Conservation (phyloP, 2,329 filamentous ascomycete species). For the Epichloe gansuensis region DNA sequence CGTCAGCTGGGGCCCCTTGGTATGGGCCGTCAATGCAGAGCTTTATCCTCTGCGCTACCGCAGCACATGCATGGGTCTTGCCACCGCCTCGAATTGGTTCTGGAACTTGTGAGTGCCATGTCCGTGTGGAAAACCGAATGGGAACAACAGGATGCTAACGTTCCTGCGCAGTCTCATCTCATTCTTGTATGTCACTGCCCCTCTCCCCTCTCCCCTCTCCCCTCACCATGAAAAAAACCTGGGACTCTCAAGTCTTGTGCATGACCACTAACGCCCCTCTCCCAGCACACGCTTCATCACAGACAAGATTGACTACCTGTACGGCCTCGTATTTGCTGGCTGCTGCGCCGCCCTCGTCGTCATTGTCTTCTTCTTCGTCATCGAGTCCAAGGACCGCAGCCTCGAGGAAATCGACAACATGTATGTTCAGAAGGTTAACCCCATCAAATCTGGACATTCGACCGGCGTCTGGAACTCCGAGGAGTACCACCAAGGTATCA, state of each 20-base stretch:
- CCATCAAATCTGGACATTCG: conserved; percentile 27
- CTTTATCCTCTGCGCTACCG: conserved; percentile 49
- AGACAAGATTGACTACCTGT: conserved; percentile 54
- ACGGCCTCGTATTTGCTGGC: conserved; percentile 59
- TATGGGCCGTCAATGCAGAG: conserved; percentile 55
- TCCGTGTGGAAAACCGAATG: background rate
- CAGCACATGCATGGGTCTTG: conserved; percentile 41
- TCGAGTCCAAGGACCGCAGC: conserved; percentile 58
- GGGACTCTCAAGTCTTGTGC: background rate
- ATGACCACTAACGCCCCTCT: conserved; percentile 11
- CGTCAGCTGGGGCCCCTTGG: conserved; percentile 58
- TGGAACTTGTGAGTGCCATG: conserved; percentile 44
- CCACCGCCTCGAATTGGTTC: conserved; percentile 48
- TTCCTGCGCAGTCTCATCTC: conserved; percentile 24
- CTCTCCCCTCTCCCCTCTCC: background rate
- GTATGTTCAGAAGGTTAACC: conserved; percentile 46
- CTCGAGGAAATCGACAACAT: conserved; percentile 70
- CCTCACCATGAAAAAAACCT: background rate
- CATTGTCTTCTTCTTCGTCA: conserved; percentile 65
- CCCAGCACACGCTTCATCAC: conserved; percentile 56
- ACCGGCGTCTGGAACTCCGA: conserved; percentile 13
- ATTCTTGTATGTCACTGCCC: conserved; percentile 27
- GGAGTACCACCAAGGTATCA: conserved; percentile 3
- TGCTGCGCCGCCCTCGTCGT: conserved; percentile 51
- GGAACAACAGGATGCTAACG: background rate